A percentile compares a stretch with the other conserved stretches of the same genome.
phyloP scores from a whole-genome alignment of 2,329 filamentous ascomycete genomes.

The Diplocarpon rosae region DNA sequence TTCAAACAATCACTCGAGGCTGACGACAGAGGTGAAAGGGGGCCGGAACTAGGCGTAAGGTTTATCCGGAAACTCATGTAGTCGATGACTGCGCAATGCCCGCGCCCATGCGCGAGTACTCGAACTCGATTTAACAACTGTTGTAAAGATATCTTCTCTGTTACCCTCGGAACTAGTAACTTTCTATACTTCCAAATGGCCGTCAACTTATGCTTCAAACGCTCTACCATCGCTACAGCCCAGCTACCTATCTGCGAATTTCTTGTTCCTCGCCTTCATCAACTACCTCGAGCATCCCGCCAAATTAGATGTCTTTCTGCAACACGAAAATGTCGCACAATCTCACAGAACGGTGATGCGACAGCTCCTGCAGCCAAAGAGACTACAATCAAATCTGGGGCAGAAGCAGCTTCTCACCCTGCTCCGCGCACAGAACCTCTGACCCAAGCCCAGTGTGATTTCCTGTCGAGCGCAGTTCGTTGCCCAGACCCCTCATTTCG shows the following conservation, averaged over 20 bases:
- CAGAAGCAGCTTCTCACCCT: conserved; percentile 13
- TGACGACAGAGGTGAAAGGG: background rate
- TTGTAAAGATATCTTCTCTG: too few relatives aligned
- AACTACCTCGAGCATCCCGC: conserved; percentile 10
- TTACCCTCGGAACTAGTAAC: background rate
- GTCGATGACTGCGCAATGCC: too few relatives aligned
- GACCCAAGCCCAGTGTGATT: conserved; percentile 59
- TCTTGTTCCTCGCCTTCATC: conserved; percentile 29
- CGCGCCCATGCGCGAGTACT: background rate
- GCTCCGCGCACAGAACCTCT: conserved; percentile 35
- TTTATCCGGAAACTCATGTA: background rate
- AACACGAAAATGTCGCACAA: conserved; percentile 3
- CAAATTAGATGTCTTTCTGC: conserved; percentile 17
- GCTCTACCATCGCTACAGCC: conserved; percentile 3
- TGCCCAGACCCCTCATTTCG: background rate
- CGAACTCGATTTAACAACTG: too few relatives aligned
- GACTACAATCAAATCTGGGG: conserved; percentile 19
- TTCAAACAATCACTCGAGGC: too few relatives aligned
- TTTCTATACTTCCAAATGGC: conserved; percentile 10
- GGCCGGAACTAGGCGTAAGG: background rate
- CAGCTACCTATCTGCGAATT: conserved; percentile 29
- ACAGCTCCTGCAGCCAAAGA: conserved; percentile 24
- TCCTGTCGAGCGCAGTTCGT: conserved; percentile 61
- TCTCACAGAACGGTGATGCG: conserved; percentile 1
- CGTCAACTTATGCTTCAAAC: conserved; percentile 7